Base-by-base conservation (phyloP, 2,329 filamentous ascomycete genomes). In the Penicillium sp. region DNA sequence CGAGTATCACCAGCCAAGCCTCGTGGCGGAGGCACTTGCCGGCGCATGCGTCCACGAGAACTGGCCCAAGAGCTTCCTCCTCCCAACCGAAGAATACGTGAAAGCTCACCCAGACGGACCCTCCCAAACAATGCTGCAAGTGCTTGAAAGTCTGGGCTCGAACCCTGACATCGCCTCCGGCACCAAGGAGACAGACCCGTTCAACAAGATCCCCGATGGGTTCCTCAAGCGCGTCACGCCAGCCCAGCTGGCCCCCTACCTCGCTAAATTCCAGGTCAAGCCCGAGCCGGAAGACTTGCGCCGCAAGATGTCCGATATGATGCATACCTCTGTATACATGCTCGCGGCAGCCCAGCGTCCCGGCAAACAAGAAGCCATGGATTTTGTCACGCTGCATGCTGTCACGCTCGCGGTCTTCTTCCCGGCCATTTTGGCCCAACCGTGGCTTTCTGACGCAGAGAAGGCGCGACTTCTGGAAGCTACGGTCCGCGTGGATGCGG, bases 11-110 rank as follows among this genome's bases (percentile, higher is more conserved):
- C 55, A 61, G 28, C 59, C 59, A 5, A 48, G 50, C 4, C 41
- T 61, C 2, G 50, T 61, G 10, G 59, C 59, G 10, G 55, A 61
- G 42, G 59, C 55, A 22, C 55, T 61, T 4, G 59, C 59, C 3
- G 49, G 22, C 5, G 59, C 41, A 8, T 51, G 34, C 22, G 55
- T 61, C 4, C 55, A 61, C 45, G 50, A 58, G 2, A 54, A 58
- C 25, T 48, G 45, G 45, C 45, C 45, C 22, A 48, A 48, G 25
- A 48, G 11, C 6, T 48, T 48, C 25, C 45, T 48, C 45, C 45
- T 48, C 45, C 45, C 22, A 14, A 25, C 45, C 11, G 45, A 48
- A 25, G 45, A 48, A 48, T 48, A 48, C 25, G 14, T 10, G 14
- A 1, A n/a, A 11, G 14, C 45, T 2, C 7, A 48, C 45, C 17